A percentile compares a stretch with the other conserved stretches of the same genome.
These are phyloP conservation scores for Colletotrichum theobromicola DNA, from an alignment of 2,329 filamentous ascomycete genomes.

Conservation along the genomic window DNA sequence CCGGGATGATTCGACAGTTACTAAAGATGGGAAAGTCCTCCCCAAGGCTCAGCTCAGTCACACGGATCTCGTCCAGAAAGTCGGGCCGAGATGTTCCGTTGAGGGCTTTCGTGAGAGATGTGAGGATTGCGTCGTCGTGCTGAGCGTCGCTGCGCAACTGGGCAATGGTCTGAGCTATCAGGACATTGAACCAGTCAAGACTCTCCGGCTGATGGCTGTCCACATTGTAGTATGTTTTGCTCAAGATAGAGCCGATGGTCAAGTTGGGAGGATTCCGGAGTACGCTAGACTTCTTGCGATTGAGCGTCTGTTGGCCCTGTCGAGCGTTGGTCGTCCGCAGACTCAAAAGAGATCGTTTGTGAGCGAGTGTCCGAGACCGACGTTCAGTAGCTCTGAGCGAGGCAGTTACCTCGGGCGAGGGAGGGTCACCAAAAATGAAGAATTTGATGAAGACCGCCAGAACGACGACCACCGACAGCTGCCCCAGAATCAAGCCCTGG, in stretches of 20 bases:
- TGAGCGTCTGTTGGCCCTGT: constrained; percentile 50
- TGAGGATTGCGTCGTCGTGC: constrained; percentile 87
- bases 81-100: constrained; percentile 88
- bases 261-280: constrained; percentile 75
- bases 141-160: constrained; percentile 93
- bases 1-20: constrained; percentile 94
- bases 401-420: constrained; percentile 81
- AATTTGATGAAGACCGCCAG: constrained; percentile 98
- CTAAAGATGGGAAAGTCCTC: constrained; percentile 99
- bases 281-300: constrained; percentile 73
- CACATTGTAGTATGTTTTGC: constrained; percentile 97
- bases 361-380: constrained; percentile 74
- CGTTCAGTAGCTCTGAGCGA: constrained; percentile 77
- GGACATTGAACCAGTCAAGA: constrained; percentile 98
- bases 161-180: constrained; percentile 94
- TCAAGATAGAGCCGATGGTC: constrained; percentile 91
- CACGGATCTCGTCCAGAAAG: constrained; percentile 90
- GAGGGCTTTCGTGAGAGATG: constrained; percentile 81
- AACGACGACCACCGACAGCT: constrained; percentile 89
- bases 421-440: constrained; percentile 97
- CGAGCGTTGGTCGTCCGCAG: constrained; percentile 53
- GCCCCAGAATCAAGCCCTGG: constrained; percentile 90
- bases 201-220: constrained; percentile 95
- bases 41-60: constrained; percentile 91
- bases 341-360: constrained; percentile 75